Evolutionary conservation across 305 asterid genomes (phyloP).

Genomic region (Coffea humblotiana): DNA sequence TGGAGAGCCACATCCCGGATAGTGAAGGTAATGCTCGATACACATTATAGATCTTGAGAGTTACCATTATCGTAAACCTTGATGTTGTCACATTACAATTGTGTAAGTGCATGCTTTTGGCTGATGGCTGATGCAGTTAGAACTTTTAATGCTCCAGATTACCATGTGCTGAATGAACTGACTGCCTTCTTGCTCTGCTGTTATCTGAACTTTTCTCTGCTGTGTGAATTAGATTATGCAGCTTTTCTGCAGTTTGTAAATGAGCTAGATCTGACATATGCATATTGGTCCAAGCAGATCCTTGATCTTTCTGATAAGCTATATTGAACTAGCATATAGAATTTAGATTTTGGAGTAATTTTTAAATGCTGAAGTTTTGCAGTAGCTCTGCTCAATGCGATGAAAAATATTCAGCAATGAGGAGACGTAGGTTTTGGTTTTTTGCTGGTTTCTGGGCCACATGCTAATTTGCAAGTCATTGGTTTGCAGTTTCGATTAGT

Average conservation of each 20-base stretch:
- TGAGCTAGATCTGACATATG: background rate
- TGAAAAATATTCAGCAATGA: too few species aligned
- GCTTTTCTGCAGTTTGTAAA: background rate
- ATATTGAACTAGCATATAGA: background rate
- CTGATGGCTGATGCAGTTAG: background rate
- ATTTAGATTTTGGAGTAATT: background rate
- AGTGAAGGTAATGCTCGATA: constrained; percentile 41
- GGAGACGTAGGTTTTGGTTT: background rate
- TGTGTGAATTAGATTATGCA: background rate
- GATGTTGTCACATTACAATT: background rate
- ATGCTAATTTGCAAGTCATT: too few species aligned
- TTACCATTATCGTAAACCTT: background rate
- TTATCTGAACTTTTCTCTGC: background rate
- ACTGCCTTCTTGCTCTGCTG: background rate
- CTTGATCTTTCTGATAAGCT: background rate
- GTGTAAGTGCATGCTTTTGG: background rate
- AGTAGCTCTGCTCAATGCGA: background rate
- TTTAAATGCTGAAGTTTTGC: background rate
- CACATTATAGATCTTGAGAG: background rate
- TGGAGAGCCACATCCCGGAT: constrained; percentile 39
- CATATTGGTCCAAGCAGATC: background rate
- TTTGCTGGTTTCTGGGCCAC: background rate
- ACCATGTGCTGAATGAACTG: background rate
- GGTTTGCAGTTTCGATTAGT: too few species aligned
- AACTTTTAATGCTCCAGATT: background rate